These are phyloP conservation scores for Stephania cephalantha DNA, from an alignment of 164 flowering plant genomes.

Conservation along the genomic window DNA sequence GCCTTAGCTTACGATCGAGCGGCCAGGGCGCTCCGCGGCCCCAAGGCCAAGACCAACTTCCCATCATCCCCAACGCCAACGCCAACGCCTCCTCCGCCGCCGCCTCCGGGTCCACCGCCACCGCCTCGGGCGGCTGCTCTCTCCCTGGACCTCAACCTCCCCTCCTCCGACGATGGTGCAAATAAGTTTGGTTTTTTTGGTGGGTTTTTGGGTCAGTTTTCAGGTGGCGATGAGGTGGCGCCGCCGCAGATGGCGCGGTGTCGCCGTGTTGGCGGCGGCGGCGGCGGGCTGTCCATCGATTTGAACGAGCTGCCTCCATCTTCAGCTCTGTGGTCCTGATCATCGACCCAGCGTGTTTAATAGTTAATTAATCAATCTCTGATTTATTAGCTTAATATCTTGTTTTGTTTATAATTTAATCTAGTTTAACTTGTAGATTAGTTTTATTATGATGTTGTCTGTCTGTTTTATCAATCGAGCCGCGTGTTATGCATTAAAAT, in stretches of 20 bases:
- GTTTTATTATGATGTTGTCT: not conserved
- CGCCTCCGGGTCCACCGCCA: too few species aligned
- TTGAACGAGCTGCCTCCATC: slow-evolving; percentile 68
- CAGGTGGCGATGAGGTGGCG: not conserved
- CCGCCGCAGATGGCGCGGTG: not conserved
- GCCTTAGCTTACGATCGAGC: slow-evolving; percentile 84
- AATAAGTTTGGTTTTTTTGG: slow-evolving; percentile 13
- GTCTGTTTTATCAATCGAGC: not conserved
- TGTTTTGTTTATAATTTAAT: too few species aligned
- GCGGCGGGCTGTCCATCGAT: slow-evolving; percentile 41
- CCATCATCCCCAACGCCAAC: slow-evolving; percentile 23
- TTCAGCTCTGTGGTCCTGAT: not conserved
- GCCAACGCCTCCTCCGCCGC: too few species aligned
- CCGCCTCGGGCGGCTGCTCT: slow-evolving; percentile 1
- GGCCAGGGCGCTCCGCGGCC: slow-evolving; percentile 63
- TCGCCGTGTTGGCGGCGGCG: too few species aligned
- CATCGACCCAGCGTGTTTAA: too few species aligned
- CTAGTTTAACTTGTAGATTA: too few species aligned
- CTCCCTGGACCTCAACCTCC: slow-evolving; percentile 29
- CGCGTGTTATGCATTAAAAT: too few species aligned
- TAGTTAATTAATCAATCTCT: too few species aligned
- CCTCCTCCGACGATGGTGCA: slow-evolving; percentile 19
- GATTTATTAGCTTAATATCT: too few species aligned
- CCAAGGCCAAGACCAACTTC: slow-evolving; percentile 81
- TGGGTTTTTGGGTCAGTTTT: slow-evolving; percentile 19